A percentile compares a stretch with the other conserved stretches of the same genome.
These are phyloP conservation scores for Psilocybe tampanensis DNA, from an alignment of 768 basidiomycete genomes.

Conservation along the genomic window DNA sequence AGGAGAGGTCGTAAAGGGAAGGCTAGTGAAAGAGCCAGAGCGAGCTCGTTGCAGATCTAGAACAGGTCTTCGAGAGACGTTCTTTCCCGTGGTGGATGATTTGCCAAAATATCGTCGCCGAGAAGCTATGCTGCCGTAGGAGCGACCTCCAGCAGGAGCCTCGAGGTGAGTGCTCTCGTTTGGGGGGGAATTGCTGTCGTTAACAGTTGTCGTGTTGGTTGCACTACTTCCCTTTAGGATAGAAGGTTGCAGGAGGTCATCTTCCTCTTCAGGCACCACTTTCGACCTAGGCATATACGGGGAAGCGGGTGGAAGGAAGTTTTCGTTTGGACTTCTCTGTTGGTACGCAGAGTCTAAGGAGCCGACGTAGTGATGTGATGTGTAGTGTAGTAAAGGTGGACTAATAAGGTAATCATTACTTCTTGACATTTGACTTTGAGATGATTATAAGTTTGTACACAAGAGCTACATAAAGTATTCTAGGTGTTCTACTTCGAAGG, in stretches of 20 bases:
- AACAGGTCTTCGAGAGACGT: conserved; percentile 37
- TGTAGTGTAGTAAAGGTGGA: too few relatives aligned
- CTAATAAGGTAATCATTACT: too few relatives aligned
- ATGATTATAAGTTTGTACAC: too few relatives aligned
- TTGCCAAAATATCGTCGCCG: conserved; percentile 29
- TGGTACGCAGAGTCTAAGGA: too few relatives aligned
- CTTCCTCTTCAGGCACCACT: neutral
- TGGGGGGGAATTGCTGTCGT: conserved; percentile 4
- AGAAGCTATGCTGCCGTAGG: conserved; percentile 61
- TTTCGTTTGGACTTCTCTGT: too few relatives aligned
- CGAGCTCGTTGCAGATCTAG: conserved; percentile 30
- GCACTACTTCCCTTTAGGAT: conserved; percentile 5
- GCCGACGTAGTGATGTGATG: too few relatives aligned
- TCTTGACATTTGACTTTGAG: neutral
- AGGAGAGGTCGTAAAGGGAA: conserved; percentile 39
- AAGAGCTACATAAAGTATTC: neutral
- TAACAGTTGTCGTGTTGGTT: neutral
- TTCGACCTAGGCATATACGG: neutral
- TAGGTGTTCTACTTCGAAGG: neutral
- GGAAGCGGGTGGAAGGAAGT: neutral
- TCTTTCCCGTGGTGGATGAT: conserved; percentile 35
- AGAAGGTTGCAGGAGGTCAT: neutral
- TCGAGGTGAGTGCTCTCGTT: conserved; percentile 20
- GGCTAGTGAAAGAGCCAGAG: conserved; percentile 37
- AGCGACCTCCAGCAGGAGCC: conserved; percentile 18